These are phyloP conservation scores for Agapanthus africanus DNA, from an alignment of 106 monocot genomes.

Conservation along the genomic window DNA sequence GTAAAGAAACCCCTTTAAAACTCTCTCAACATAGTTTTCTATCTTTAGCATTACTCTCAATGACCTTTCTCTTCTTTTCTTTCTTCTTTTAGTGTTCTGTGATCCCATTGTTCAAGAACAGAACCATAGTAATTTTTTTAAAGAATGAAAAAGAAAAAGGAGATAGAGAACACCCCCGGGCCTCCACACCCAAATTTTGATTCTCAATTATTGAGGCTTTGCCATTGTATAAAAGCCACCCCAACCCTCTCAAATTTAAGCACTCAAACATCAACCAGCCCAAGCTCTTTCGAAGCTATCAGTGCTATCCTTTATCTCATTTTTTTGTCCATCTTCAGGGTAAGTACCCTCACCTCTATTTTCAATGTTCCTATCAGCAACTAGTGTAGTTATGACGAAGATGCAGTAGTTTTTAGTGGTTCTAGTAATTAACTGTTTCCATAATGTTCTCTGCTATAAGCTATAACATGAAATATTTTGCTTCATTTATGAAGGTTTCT, in stretches of 20 bases:
- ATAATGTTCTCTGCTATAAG: too few relatives aligned
- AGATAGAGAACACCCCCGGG: constrained; percentile 22
- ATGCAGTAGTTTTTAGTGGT: too few relatives aligned
- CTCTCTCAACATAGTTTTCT: not conserved
- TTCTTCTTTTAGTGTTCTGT: too few relatives aligned
- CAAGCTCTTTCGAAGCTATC: not conserved
- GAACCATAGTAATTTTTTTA: not conserved
- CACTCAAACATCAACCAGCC: constrained; percentile 11
- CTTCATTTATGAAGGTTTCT: too few relatives aligned
- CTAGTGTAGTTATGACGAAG: too few relatives aligned
- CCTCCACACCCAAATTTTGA: constrained; percentile 38
- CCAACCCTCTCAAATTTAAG: not conserved
- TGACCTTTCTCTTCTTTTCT: constrained; percentile 27
- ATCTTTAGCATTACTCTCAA: too few relatives aligned
- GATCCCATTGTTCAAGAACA: not conserved
- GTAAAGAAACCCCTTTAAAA: constrained; percentile 13
- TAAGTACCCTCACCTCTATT: not conserved
- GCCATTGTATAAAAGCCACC: constrained; percentile 27
- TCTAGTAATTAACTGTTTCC: too few relatives aligned
- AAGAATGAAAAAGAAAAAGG: constrained; percentile 4
- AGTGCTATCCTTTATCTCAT: not conserved
- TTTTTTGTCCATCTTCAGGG: not conserved
- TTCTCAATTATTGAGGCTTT: constrained; percentile 39
- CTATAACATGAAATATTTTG: too few relatives aligned
- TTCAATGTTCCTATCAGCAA: too few relatives aligned